Evolutionary conservation across 2,329 filamentous ascomycete genomes (phyloP).

Genomic region (Cladobotryum protrusum): DNA sequence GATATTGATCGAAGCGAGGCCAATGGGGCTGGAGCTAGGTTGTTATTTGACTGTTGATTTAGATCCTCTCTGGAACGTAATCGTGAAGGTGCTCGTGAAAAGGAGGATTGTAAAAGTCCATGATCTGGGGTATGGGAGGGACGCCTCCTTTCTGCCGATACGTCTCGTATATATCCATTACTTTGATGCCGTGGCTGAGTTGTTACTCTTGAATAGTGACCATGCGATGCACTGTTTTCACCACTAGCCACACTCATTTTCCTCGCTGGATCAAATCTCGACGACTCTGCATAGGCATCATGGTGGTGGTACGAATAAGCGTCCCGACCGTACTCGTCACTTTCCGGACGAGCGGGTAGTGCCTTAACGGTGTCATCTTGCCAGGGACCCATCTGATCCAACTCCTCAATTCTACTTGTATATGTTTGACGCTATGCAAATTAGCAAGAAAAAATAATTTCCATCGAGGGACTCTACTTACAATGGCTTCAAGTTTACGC

Average conservation of each 20-base stretch:
- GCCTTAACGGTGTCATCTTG: slow-evolving; percentile 59
- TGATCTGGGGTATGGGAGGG: slow-evolving; percentile 20
- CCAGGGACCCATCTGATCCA: slow-evolving; percentile 64
- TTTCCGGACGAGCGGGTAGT: slow-evolving; percentile 64
- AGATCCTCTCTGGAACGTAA: slow-evolving; percentile 25
- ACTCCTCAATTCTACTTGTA: slow-evolving; percentile 79
- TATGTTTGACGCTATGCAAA: slow-evolving; percentile 71
- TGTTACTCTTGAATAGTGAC: background rate
- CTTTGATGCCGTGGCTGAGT: slow-evolving; percentile 10
- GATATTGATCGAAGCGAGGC: slow-evolving; percentile 58
- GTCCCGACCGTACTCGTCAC: slow-evolving; percentile 26
- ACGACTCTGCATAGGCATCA: background rate
- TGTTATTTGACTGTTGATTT: slow-evolving; percentile 44
- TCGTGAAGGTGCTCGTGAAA: slow-evolving; percentile 42
- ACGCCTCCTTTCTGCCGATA: slow-evolving; percentile 19
- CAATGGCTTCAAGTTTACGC: slow-evolving; percentile 87
- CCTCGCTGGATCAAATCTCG: slow-evolving; percentile 45
- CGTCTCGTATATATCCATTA: slow-evolving; percentile 18
- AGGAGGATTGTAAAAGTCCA: slow-evolving; percentile 45
- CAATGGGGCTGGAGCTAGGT: slow-evolving; percentile 61
- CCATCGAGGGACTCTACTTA: slow-evolving; percentile 43
- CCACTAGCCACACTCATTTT: slow-evolving; percentile 38
- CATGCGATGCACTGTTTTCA: slow-evolving; percentile 15
- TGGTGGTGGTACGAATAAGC: slow-evolving; percentile 3
- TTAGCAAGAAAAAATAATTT: slow-evolving; percentile 7